Base-by-base conservation (phyloP, 805 yeast genomes). In the Priceomyces carsonii region DNA sequence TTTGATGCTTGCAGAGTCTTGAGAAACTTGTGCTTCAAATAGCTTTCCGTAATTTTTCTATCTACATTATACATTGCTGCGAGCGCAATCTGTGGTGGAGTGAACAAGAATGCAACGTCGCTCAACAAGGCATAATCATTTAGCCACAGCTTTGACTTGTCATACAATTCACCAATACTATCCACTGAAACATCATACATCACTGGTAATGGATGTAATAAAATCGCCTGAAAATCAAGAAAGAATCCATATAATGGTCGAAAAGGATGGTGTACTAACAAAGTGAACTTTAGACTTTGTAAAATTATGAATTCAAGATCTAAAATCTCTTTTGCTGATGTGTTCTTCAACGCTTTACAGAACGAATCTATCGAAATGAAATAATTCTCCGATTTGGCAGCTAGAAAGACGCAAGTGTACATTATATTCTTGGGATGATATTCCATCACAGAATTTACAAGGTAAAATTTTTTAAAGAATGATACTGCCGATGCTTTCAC, bases 51-150 rank as follows among this genome's bases (percentile, higher is more conserved):
- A 24, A 85, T 61, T 16, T 73, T 76, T 43, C 73, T 78, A 58
- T 88, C 85, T 9, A 73, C 77, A 35, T 74, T 71, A 62, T 83
- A 77, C 53, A 90, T 69, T 10, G 93, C 87, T 0, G 96, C 93
- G 34, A 93, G 66, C 1, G 98, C 96, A 19, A 93, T 86, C 53
- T 93, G 99, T 1, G 98, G 96, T 1, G 99, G 99, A 0, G 98
- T 82, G 61, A 65, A 91, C 22, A 79, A 65, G 48, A 87, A 91
- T 6, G 74, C 66, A 3, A 77, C 90, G 54, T 93, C 96, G 13
- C 91, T 79, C 22, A 82, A 64, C 26, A 68, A 45, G 2, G 87
- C 66, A n/a, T 86, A 74, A 17, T 80, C 85, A 29, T 79, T 76
- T 4, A 86, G 70, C 57, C 80, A 61, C 18, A 66, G 71, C 47